Conservation (phyloP, 371 early-diverging fungal genomes). For the Blastocladiella emersonii region DNA sequence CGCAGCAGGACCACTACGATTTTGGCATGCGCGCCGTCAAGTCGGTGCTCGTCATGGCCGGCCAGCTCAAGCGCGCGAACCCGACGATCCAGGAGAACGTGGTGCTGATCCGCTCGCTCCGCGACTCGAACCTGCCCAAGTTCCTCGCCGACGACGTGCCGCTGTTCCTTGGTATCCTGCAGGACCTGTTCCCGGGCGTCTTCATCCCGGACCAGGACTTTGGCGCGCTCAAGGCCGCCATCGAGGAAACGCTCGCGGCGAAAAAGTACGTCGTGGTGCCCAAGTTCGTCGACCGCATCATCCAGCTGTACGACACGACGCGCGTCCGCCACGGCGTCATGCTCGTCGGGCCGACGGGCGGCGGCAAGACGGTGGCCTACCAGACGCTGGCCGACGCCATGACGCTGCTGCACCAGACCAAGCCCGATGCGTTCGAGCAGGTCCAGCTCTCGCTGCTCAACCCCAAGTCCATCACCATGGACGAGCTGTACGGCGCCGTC, state of each 20-base stretch:
- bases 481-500: constrained; percentile 42
- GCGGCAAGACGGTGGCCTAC: constrained; percentile 40
- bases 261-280: constrained; percentile 23
- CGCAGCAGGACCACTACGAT: constrained; percentile 37
- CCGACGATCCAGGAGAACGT: constrained; percentile 35
- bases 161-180: constrained; percentile 33
- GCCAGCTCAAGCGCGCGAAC: constrained; percentile 30
- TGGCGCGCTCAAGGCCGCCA: constrained; percentile 11
- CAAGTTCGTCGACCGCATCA: constrained; percentile 26
- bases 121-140: constrained; percentile 42
- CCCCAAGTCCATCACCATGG: constrained; percentile 45
- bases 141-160: constrained; percentile 40
- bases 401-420: constrained; percentile 16
- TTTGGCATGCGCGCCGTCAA: constrained; percentile 47
- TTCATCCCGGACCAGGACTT: constrained; percentile 28
- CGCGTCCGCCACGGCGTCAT: constrained; percentile 41
- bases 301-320: constrained; percentile 39
- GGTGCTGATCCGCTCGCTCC: constrained; percentile 32
- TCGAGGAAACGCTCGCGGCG: constrained; percentile 25
- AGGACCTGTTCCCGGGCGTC: constrained; percentile 39
- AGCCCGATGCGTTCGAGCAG: constrained; percentile 1
- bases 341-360: constrained; percentile 45
- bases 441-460: constrained; percentile 39
- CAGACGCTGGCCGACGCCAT: constrained; percentile 29
- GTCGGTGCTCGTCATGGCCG: constrained; percentile 41